phyloP scores from a whole-genome alignment of 208 protist genomes.

The Leptomonas pyrrhocoris region DNA sequence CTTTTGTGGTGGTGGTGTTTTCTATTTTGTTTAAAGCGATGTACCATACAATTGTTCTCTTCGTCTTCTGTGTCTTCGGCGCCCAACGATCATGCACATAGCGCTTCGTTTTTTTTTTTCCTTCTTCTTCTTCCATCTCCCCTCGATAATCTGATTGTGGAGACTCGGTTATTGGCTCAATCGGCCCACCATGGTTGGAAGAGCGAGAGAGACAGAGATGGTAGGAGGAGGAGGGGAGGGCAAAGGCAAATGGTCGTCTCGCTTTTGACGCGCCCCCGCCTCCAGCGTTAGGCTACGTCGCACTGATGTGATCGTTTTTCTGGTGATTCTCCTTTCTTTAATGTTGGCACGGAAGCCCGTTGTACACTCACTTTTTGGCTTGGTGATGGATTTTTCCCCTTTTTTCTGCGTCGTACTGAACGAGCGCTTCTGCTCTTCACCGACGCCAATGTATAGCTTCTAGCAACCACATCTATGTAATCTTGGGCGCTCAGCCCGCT shows the following conservation, averaged over 20 bases:
- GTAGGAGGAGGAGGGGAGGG: not conserved
- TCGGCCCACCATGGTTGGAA: not conserved
- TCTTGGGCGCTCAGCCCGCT: too few relatives aligned
- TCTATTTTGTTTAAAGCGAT: not conserved
- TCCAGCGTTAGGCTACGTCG: too few relatives aligned
- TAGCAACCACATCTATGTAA: too few relatives aligned
- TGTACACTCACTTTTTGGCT: too few relatives aligned
- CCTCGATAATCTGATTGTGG: not conserved
- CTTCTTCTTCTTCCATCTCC: constrained; percentile 10
- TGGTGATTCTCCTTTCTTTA: not conserved
- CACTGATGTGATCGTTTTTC: not conserved
- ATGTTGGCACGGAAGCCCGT: not conserved
- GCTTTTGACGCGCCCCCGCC: too few relatives aligned
- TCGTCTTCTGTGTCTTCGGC: not conserved
- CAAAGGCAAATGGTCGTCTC: not conserved
- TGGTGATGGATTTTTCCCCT: not conserved
- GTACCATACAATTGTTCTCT: not conserved
- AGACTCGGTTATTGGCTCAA: constrained; percentile 18
- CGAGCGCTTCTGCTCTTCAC: too few relatives aligned
- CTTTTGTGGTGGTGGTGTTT: not conserved
- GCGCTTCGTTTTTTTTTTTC: not conserved
- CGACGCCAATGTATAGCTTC: too few relatives aligned
- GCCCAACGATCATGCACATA: not conserved
- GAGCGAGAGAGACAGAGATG: not conserved
- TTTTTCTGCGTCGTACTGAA: not conserved